Evolutionary conservation across 176 grass and related monocot genomes (phyloP), one percentile per base, ranked within the genome.

Genomic region (Phragmites australis): DNA sequence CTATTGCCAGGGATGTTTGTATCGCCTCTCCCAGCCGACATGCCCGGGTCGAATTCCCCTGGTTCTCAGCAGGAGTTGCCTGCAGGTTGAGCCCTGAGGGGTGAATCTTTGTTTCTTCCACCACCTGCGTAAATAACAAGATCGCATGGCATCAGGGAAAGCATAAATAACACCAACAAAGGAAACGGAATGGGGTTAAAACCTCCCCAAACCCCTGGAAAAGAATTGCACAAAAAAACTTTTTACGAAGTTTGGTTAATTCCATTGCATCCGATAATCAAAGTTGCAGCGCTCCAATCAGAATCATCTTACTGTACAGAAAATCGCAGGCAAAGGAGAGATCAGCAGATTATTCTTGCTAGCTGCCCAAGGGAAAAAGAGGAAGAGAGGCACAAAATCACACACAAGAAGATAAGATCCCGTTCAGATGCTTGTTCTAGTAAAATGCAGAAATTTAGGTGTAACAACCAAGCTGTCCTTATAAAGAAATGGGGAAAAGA

Each of bases 11-110:
- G 61, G 19, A 68, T 22, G 45, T 39, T 63, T 70, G 55, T 21
- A 46, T 73, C 50, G 39, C 32, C 82, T 13, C 82, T 85, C 77
- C 29, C 77, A 23, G 53, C 27, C 15, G 68, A 68, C 68, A 74
- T 75, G 34, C 45, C 46, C 44, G 44, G 34, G 11, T 37, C 76
- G 54, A 85, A 80, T 75, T 47, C 0, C 65, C 63, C 40, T n/a
- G 34, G 47, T 56, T 76, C 41, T 76, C 54, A 18, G 57, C 25
- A 80, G 70, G 77, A 76, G 39, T 76, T 29, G 54, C 17, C 40
- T 30, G 72, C 77, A 70, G 63, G 26, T 76, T 85, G n/a, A 45
- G 61, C 21, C 32, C 63, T 59, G 82, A 70, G 62, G 74, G 68
- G 18, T 57, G 57, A 78, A 76, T 77, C 39, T 39, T 16, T 58